A percentile compares a stretch with the other conserved stretches of the same genome.
phyloP scores from a whole-genome alignment of 257 asterid genomes.

The Echites panduratus region DNA sequence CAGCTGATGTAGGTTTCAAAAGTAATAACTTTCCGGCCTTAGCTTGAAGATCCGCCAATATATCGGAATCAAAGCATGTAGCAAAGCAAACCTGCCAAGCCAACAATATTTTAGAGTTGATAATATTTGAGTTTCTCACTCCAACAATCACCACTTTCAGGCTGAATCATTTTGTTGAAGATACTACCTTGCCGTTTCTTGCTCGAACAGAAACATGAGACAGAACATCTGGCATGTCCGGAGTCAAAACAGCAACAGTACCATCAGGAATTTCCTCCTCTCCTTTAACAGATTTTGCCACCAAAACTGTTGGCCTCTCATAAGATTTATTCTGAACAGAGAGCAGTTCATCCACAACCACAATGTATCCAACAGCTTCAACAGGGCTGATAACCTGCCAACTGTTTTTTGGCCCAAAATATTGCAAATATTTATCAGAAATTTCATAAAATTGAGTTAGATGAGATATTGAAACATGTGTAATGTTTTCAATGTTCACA shows the following conservation, averaged over 20 bases:
- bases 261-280: conserved; percentile 99
- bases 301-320: conserved; percentile 79
- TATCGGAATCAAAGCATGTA: conserved; percentile 78
- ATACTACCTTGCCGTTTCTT: conserved; percentile 82
- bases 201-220: conserved; percentile 99
- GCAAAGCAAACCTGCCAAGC: conserved; percentile 86
- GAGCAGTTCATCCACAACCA: conserved; percentile 82
- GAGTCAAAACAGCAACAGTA: conserved; percentile 86
- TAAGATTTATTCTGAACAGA: conserved; percentile 78
- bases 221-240: conserved; percentile 99
- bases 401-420: conserved; percentile 42
- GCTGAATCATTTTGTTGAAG: conserved; percentile 12
- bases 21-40: conserved; percentile 66
- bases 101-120: conserved; percentile 6
- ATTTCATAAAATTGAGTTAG: background rate
- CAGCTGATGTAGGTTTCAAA: conserved; percentile 81
- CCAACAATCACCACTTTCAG: conserved; percentile 7
- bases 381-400: conserved; percentile 99
- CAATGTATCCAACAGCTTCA: conserved; percentile 91
- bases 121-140: conserved; percentile 9
- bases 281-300: conserved; percentile 88
- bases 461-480: background rate
- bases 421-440: background rate
- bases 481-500: background rate
- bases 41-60: conserved; percentile 57